A percentile compares a stretch with the other conserved stretches of the same genome.
These are phyloP conservation scores for Stentor coeruleus DNA, from an alignment of 73 alveolate species.

Conservation along the genomic window DNA sequence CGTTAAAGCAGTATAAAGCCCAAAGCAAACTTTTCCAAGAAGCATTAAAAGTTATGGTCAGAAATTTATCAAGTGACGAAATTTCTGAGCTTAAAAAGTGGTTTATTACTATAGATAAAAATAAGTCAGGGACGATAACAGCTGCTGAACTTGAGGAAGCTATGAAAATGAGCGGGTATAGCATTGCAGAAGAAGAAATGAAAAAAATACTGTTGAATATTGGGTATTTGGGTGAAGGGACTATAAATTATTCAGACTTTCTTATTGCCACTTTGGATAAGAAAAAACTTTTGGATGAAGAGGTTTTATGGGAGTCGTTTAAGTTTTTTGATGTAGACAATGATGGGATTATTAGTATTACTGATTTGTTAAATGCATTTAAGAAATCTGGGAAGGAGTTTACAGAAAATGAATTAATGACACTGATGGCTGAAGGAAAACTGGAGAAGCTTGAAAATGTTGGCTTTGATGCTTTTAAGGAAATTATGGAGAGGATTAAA, in stretches of 20 bases:
- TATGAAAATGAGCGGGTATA: slow-evolving; percentile 26
- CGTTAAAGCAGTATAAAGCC: background rate
- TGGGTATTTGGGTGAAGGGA: background rate
- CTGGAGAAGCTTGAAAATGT: too few relatives aligned
- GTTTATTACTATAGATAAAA: slow-evolving; percentile 33
- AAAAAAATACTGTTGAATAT: slow-evolving; percentile 2
- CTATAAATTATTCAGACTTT: slow-evolving; percentile 33
- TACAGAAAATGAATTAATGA: slow-evolving; percentile 13
- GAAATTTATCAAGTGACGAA: background rate
- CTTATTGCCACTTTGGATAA: slow-evolving; percentile 30
- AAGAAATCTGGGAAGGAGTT: slow-evolving; percentile 37
- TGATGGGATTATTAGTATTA: slow-evolving; percentile 29
- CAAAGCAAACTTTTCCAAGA: background rate
- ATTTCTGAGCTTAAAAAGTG: background rate
- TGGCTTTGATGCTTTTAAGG: too few relatives aligned
- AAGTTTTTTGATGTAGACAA: slow-evolving; percentile 33
- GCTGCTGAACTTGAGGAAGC: slow-evolving; percentile 22
- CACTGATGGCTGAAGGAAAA: slow-evolving; percentile 29
- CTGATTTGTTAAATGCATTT: slow-evolving; percentile 28
- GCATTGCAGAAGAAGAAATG: slow-evolving; percentile 28
- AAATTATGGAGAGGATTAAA: too few relatives aligned
- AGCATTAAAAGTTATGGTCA: background rate
- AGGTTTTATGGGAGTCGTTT: slow-evolving; percentile 31
- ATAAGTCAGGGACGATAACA: slow-evolving; percentile 35
- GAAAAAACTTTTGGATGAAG: slow-evolving; percentile 30